Conservation (phyloP, 768 basidiomycete genomes). For the Xerocomellus amylosporus region DNA sequence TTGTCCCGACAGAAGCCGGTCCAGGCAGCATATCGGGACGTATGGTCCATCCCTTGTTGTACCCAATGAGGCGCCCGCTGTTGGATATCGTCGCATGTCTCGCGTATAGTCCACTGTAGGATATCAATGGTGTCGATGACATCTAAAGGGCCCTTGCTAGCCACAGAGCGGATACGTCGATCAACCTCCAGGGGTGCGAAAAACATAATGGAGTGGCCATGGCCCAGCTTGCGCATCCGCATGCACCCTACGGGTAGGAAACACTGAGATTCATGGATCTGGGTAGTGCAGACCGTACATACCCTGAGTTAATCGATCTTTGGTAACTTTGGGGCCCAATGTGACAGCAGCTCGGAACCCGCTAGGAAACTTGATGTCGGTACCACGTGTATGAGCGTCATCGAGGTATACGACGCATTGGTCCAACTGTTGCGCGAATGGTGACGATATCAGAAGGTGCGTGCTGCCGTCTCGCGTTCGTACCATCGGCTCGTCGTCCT, state of each 20-base stretch:
- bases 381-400: conserved; percentile 40
- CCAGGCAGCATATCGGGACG: conserved; percentile 18
- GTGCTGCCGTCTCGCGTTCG: conserved; percentile 26
- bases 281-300: not conserved
- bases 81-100: conserved; percentile 44
- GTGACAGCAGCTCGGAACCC: conserved; percentile 38
- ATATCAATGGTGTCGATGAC: conserved; percentile 31
- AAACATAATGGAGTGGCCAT: conserved; percentile 47
- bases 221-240: conserved; percentile 50
- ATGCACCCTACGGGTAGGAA: conserved; percentile 41
- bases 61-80: conserved; percentile 41
- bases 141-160: conserved; percentile 5
- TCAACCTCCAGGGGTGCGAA: conserved; percentile 45
- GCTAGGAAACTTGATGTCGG: conserved; percentile 37
- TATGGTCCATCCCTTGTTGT: conserved; percentile 33
- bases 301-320: conserved; percentile 38
- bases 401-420: conserved; percentile 39
- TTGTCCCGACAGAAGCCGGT: not conserved
- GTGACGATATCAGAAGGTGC: conserved; percentile 31
- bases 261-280: not conserved
- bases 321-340: conserved; percentile 37
- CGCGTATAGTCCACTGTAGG: conserved; percentile 42
- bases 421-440: conserved; percentile 33
- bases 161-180: conserved; percentile 31
- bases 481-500: conserved; percentile 33